Base-by-base conservation (phyloP, 306 rosid species). In the Cajanus cajan region DNA sequence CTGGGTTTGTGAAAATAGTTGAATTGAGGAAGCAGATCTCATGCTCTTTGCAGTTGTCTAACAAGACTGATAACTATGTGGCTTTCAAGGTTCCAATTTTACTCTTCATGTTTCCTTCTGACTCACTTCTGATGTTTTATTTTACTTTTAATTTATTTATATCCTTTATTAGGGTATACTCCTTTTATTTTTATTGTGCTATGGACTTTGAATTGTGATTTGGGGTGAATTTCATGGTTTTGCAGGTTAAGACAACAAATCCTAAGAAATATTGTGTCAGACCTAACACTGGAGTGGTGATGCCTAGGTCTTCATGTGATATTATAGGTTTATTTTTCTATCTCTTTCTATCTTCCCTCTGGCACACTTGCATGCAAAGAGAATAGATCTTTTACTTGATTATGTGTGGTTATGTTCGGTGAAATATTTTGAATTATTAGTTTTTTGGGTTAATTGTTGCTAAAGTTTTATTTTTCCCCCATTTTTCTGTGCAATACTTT, bases 11-110 rank as follows among this genome's bases (percentile, higher is more conserved):
- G 40, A 34, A 45, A 78, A 74, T 11, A 92, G 95, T 92, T 82
- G 97, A 92, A 79, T 85, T 92, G 97, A 86, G 85, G 95, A 93
- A 91, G 92, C 98, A 91, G 97, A 93, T 93, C 98, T 87, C 97
- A 7, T 91, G 97, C 86, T 85, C 95, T 74, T 78, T 91, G 86
- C 95, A 85, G 58, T 88, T 93, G 67, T 87, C 87, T 52, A 93
- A 93, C 84, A 84, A 83, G 85, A 83, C 91, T 12, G 92, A 93
- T 52, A 65, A 89, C 40, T 86, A 73, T 79, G 93, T 93, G 40
- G 98, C 95, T 73, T 93, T 90, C 84, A 93, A 93, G 98, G 98
- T 85, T 62, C 55, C 19, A 37, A 15, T 54, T 83, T 54, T 82
- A 57, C 82, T 76, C 63, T 74, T 31, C 0, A n/a, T 22, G 1